Evolutionary conservation across 192 early-diverging fungal species (phyloP).

Genomic region (Diversispora epigaea): DNA sequence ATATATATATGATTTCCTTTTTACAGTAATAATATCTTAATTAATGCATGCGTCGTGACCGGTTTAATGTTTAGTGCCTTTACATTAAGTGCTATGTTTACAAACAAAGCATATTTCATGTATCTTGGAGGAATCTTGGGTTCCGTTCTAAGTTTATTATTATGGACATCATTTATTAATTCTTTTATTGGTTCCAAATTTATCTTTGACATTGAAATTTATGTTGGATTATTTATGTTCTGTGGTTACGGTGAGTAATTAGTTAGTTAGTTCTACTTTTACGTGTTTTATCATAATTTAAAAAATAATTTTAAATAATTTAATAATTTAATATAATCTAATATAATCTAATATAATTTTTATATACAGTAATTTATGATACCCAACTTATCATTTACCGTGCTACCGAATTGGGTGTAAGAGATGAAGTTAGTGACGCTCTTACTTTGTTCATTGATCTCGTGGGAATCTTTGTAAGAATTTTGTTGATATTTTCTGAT

Average conservation of each 20-base stretch:
- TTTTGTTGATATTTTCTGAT: constrained; percentile 37
- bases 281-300: too few species aligned
- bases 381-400: constrained; percentile 56
- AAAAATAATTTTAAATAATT: too few species aligned
- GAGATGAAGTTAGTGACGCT: constrained; percentile 37
- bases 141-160: constrained; percentile 34
- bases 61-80: constrained; percentile 43
- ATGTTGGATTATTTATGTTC: constrained; percentile 49
- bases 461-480: constrained; percentile 47
- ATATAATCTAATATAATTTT: neutral
- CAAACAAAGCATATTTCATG: constrained; percentile 19
- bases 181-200: constrained; percentile 37
- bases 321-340: neutral
- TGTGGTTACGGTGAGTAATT: constrained; percentile 36
- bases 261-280: neutral
- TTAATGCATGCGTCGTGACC: constrained; percentile 30
- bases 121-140: constrained; percentile 43
- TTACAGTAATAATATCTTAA: constrained; percentile 31
- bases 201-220: constrained; percentile 45
- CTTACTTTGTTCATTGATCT: constrained; percentile 46
- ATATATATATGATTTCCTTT: neutral
- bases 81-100: constrained; percentile 40
- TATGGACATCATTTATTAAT: constrained; percentile 39
- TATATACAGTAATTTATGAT: constrained; percentile 45
- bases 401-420: constrained; percentile 29